Conservation (phyloP, 2,329 filamentous ascomycete genomes). For the Aspergillus arachidicola region DNA sequence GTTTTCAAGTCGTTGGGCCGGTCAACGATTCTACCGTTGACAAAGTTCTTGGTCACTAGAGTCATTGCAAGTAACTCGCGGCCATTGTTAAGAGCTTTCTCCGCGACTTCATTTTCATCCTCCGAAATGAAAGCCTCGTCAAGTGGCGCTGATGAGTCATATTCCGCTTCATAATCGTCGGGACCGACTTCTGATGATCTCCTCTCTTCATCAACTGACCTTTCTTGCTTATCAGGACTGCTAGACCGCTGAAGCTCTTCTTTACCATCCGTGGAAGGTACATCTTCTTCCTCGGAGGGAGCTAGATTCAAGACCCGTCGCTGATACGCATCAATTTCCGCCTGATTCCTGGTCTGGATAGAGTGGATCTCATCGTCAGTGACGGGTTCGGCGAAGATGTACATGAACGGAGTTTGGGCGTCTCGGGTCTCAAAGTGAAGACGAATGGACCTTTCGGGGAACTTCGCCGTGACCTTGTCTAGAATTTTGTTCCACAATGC, state of each 20-base stretch:
- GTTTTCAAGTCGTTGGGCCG: constrained; percentile 58
- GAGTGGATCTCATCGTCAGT: constrained; percentile 68
- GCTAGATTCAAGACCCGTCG: constrained; percentile 44
- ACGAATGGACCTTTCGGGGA: constrained; percentile 73
- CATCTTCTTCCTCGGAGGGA: constrained; percentile 17
- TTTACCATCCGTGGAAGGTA: background rate
- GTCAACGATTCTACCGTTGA: constrained; percentile 66
- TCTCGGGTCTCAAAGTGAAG: constrained; percentile 79
- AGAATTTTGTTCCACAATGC: constrained; percentile 77
- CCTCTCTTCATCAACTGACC: background rate
- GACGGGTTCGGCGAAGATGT: constrained; percentile 87
- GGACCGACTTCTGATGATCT: background rate
- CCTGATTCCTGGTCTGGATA: constrained; percentile 71
- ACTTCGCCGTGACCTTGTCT: constrained; percentile 72
- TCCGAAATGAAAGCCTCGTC: constrained; percentile 9
- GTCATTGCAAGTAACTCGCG: constrained; percentile 66
- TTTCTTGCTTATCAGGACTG: background rate
- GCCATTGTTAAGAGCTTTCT: background rate
- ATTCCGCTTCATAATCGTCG: background rate
- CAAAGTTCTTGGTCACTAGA: constrained; percentile 70
- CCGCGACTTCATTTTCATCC: background rate
- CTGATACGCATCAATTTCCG: constrained; percentile 70
- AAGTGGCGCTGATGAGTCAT: constrained; percentile 10
- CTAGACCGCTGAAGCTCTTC: background rate
- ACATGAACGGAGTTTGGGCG: constrained; percentile 67